Conservation (phyloP, 805 yeast genomes). For the Scheffersomyces stipitis region DNA sequence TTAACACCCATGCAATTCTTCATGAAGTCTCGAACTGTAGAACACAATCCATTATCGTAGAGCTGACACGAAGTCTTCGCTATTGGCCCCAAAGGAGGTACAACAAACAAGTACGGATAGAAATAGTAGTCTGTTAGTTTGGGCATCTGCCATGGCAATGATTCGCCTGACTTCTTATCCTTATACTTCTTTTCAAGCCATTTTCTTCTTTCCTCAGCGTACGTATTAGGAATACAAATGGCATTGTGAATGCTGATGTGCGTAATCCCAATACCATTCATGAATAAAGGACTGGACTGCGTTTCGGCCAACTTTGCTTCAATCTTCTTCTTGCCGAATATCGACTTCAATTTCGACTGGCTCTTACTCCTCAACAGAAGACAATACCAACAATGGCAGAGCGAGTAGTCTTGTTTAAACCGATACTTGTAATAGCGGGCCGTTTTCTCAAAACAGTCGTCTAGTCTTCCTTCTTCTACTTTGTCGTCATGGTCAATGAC, state of each 20-base stretch:
- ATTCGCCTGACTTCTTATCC: constrained; percentile 4
- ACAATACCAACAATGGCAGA: constrained; percentile 23
- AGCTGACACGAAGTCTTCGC: constrained; percentile 1
- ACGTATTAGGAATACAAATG: constrained; percentile 1
- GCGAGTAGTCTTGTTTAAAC: constrained; percentile 14
- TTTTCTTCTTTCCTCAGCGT: neutral
- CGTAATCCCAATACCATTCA: constrained; percentile 1
- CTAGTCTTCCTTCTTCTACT: constrained; percentile 19
- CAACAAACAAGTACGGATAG: constrained; percentile 8
- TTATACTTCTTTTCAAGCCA: constrained; percentile 1
- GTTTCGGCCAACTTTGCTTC: neutral
- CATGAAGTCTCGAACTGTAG: constrained; percentile 6
- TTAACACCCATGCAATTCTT: constrained; percentile 5
- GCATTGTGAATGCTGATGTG: constrained; percentile 5
- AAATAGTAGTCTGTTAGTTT: neutral
- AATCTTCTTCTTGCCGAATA: neutral
- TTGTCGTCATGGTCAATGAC: constrained; percentile 26
- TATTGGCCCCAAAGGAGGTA: constrained; percentile 9
- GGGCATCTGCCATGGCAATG: neutral
- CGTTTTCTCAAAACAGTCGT: constrained; percentile 15
- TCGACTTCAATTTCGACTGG: neutral
- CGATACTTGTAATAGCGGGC: constrained; percentile 11
- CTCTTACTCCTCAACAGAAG: neutral
- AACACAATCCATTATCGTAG: constrained; percentile 8
- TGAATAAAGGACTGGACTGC: neutral